These are phyloP conservation scores for Berberis thunbergii DNA, from an alignment of 164 flowering plant genomes.

Conservation along the genomic window DNA sequence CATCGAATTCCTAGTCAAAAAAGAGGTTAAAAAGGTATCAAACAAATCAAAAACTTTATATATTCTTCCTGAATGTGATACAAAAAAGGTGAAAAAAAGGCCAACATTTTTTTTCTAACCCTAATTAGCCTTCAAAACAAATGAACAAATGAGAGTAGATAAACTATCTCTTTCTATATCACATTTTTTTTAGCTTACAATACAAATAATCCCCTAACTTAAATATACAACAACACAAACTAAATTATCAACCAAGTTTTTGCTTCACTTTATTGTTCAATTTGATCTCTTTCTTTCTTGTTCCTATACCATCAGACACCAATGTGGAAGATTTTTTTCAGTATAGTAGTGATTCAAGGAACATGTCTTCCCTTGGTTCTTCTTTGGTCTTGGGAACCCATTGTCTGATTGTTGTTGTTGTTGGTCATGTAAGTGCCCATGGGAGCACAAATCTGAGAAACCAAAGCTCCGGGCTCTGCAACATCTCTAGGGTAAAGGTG, in stretches of 20 bases:
- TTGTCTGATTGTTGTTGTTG: too few relatives aligned
- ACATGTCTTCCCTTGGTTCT: too few relatives aligned
- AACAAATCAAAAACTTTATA: too few relatives aligned
- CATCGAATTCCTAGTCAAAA: too few relatives aligned
- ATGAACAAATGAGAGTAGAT: too few relatives aligned
- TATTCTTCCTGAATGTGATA: background rate
- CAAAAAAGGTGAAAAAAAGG: background rate
- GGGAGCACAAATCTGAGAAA: slow-evolving; percentile 13
- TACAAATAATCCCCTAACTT: slow-evolving; percentile 6
- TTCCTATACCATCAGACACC: too few relatives aligned
- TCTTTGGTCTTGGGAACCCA: too few relatives aligned
- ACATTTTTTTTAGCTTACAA: background rate
- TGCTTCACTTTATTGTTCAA: too few relatives aligned
- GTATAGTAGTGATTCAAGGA: too few relatives aligned
- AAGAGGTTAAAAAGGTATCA: too few relatives aligned
- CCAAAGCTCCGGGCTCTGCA: slow-evolving; percentile 18
- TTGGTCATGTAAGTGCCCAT: slow-evolving; percentile 11
- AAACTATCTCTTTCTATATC: background rate
- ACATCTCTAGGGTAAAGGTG: slow-evolving; percentile 42
- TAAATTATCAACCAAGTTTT: background rate
- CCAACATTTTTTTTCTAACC: background rate
- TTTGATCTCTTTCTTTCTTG: too few relatives aligned
- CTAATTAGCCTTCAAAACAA: slow-evolving; percentile 1
- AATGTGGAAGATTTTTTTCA: too few relatives aligned
- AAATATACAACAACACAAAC: background rate